Base-by-base conservation (phyloP, 1,284 basidiomycete genomes). In the Cystobasidium pallidum region DNA sequence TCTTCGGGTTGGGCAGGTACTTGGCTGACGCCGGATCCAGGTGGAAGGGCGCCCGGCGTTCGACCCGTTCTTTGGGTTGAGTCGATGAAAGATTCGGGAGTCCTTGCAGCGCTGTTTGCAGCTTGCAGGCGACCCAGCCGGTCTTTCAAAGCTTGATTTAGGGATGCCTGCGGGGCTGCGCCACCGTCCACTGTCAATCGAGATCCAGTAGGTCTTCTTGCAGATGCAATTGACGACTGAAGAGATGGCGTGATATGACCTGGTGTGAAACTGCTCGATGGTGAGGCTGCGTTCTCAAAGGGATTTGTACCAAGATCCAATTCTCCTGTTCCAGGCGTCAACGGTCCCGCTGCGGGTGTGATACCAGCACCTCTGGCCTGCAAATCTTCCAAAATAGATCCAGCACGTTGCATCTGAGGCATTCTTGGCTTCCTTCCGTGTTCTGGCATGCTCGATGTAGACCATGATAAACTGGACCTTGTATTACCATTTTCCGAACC, bases 281-380 rank as follows among this genome's bases (percentile, higher is more conserved):
- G 11, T 8, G 49, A 32, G 36, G 36, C 13, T 4, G 49, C 34
- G 30, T 57, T 61, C 59, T 71, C 68, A 51, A 71, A 71, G 1
- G 68, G 68, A 30, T 71, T 71, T 24, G 68, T 45, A 24, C 68
- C 68, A n/a, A 71, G 61, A 28, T 71, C 68, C 11, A 64, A 43
- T 19, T 71, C 68, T 34, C n/a, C 59, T n/a, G 62, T 51, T 36
- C 47, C 47, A 13, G 68, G 68, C 6, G 59, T 71, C 7, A 54
- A 21, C 3, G 61, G 68, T 52, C 21, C 47, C 10, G 30, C 34
- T 10, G n/a, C 17, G 11, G 28, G 28, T 2, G 39, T 15, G 10
- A 61, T 43, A 36, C 68, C 68, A 10, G 51, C 36, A 13, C 61
- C 59, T 64, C 51, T 54, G 17, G 61, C 39, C 36, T 71, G 43